phyloP scores from a whole-genome alignment of 1,284 basidiomycete genomes.

The Trametes hirsuta region DNA sequence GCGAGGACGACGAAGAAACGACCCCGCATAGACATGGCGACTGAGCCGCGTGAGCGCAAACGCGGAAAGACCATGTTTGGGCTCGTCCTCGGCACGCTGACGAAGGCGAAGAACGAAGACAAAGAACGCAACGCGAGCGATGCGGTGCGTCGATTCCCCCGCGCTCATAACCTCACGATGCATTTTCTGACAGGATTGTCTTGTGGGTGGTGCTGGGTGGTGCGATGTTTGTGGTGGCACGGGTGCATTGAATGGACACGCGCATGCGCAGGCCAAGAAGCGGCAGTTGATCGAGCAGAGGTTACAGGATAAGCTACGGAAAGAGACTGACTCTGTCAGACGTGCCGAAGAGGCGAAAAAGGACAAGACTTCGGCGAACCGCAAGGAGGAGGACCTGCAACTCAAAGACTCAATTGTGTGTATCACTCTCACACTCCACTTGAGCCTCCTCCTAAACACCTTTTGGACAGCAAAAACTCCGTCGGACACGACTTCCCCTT shows the following conservation, averaged over 20 bases:
- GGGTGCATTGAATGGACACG: not conserved
- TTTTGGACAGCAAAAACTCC: slow-evolving; percentile 63
- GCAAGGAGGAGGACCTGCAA: slow-evolving; percentile 79
- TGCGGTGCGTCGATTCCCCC: slow-evolving; percentile 54
- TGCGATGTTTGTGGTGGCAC: not conserved
- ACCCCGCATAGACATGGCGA: slow-evolving; percentile 68
- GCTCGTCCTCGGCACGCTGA: slow-evolving; percentile 75
- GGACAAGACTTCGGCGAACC: slow-evolving; percentile 71
- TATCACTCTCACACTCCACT: slow-evolving; percentile 19
- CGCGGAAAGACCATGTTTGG: slow-evolving; percentile 86
- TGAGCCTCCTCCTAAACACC: not conserved
- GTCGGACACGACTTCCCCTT: slow-evolving; percentile 66
- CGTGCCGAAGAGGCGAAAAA: slow-evolving; percentile 82
- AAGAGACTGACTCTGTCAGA: slow-evolving; percentile 82
- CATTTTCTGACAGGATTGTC: not conserved
- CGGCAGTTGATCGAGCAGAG: slow-evolving; percentile 77
- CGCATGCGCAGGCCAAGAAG: slow-evolving; percentile 66
- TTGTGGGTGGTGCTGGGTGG: not conserved
- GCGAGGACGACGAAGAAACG: slow-evolving; percentile 53
- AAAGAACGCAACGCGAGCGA: slow-evolving; percentile 78
- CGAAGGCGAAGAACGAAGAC: slow-evolving; percentile 82
- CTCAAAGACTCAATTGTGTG: slow-evolving; percentile 78
- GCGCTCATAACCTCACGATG: not conserved
- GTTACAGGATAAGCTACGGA: slow-evolving; percentile 77
- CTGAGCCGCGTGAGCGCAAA: slow-evolving; percentile 60